These are phyloP conservation scores for Aspergillus ochraceus DNA, from an alignment of 2,329 filamentous ascomycete species.

Conservation along the genomic window DNA sequence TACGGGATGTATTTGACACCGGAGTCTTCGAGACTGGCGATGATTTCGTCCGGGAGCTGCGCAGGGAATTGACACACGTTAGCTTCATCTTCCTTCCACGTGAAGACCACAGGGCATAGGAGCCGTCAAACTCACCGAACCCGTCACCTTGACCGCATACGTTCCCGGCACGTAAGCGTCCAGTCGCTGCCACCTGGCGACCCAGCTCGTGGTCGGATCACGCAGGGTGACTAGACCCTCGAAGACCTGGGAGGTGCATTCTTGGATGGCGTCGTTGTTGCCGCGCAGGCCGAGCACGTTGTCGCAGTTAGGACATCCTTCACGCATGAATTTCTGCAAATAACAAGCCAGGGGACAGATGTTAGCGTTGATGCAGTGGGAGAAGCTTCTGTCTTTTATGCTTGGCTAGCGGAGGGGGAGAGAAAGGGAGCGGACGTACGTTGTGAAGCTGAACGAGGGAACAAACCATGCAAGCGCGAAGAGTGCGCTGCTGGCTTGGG, in stretches of 20 bases:
- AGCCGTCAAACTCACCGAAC: conserved; percentile 55
- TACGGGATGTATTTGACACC: conserved; percentile 63
- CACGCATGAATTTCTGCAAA: conserved; percentile 74
- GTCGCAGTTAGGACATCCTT: conserved; percentile 97
- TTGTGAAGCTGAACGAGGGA: conserved; percentile 83
- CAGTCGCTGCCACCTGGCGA: conserved; percentile 93
- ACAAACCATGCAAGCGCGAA: conserved; percentile 98
- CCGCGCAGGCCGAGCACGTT: conserved; percentile 80
- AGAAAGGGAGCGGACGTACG: conserved; percentile 48
- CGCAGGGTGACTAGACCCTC: conserved; percentile 86
- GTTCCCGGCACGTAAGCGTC: conserved; percentile 85
- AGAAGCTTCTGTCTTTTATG: not conserved
- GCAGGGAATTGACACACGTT: not conserved
- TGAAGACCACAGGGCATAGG: not conserved
- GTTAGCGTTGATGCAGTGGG: conserved; percentile 1
- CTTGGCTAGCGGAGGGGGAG: not conserved
- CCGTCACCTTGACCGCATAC: conserved; percentile 93
- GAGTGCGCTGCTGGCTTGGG: conserved; percentile 74
- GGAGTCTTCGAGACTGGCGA: conserved; percentile 57
- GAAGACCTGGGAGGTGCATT: conserved; percentile 94
- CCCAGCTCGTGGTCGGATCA: conserved; percentile 84
- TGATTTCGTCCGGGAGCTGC: conserved; percentile 58
- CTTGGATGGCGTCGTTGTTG: conserved; percentile 77
- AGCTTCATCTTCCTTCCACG: not conserved
- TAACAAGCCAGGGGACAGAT: not conserved